Percentiles rank a stretch among this genome's conserved stretches.
Evolutionary conservation across 306 rosid species (phyloP).

Genomic region (Begonia masoniana): DNA sequence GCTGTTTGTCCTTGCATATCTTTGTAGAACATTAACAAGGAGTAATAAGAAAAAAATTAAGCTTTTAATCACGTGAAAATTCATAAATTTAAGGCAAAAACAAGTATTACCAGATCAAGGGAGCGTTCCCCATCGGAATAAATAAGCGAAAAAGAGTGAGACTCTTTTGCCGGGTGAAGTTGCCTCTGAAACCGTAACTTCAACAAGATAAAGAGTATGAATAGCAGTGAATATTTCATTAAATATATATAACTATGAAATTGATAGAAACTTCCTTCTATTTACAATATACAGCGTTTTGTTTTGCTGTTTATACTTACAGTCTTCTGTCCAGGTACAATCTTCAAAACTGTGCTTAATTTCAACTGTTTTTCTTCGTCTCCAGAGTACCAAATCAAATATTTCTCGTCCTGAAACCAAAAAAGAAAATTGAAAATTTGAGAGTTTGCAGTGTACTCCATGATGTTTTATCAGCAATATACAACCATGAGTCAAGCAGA

Average conservation of each 20-base stretch:
- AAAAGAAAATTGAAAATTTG: conserved; percentile 6
- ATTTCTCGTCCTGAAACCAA: conserved; percentile 63
- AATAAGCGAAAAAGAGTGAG: conserved; percentile 60
- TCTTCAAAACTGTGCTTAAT: conserved; percentile 42
- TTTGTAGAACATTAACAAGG: conserved; percentile 12
- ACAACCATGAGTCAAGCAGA: neutral
- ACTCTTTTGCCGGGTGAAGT: conserved; percentile 41
- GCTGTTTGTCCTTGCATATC: conserved; percentile 77
- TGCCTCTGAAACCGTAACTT: conserved; percentile 54
- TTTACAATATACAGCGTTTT: conserved; percentile 1
- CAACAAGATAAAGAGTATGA: conserved; percentile 14
- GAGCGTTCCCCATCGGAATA: conserved; percentile 62
- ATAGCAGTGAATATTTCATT: conserved; percentile 16
- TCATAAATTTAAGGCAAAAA: neutral
- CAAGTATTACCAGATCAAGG: conserved; percentile 58
- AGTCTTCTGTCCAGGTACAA: conserved; percentile 56
- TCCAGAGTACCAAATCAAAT: conserved; percentile 70
- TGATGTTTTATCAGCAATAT: neutral
- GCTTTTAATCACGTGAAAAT: no score
- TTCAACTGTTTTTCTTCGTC: conserved; percentile 61
- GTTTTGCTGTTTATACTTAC: conserved; percentile 25
- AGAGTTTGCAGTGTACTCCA: neutral
- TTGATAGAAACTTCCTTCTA: neutral
- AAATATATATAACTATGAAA: neutral
- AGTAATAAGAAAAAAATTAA: conserved; percentile 6